Base-by-base conservation (phyloP, 495 filamentous ascomycete species). In the Xylaria venustula region DNA sequence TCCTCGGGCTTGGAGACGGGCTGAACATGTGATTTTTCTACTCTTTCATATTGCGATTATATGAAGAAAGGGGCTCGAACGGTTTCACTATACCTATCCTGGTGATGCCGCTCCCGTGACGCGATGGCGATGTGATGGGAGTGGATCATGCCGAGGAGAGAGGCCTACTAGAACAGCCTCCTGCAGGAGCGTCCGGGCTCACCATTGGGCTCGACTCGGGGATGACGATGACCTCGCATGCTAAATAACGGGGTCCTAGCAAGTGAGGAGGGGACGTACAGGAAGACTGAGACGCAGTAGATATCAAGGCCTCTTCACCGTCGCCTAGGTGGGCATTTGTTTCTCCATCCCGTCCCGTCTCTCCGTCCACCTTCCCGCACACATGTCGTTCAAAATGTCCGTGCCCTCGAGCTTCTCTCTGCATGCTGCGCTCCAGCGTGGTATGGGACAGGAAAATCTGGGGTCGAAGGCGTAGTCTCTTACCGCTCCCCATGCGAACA, bases 401-500 rank as follows among this genome's bases (percentile, higher is more conserved):
- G 25, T 45, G 40, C 14, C 25, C 26, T 45, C 22, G 23, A 44
- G 37, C n/a, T 45, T 40, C 3, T 40, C 14, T 40, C 37, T 40
- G 23, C 40, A 32, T 52, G 7, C 20, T 52, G 3, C 48, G 17
- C 36, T 25, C 36, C 52, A 32, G 30, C 7, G 25, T 44, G 9
- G 53, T n/a, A 32, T 55, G 15, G 7, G 37, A 15, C 5, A 22
- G 37, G 53, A 55, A 54, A 55, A 55, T 45, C 53, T 23, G 53
- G 53, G 53, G 53, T n/a, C 17, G 2, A 25, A 55, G 17, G 17
- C 23, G 40, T 6, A 9, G 34, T 17, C 28, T 14, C 42, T 7
- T 54, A 36, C 53, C 53, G 40, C 53, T 45, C 15, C 40, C 22
- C 17, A 55, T 55, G 53, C 53, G 32, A 55, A 40, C 53, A 44